Evolutionary conservation across 78 protist genomes (phyloP), one percentile per base, ranked within the genome.

Genomic region (Chrysochromulina tobinii): DNA sequence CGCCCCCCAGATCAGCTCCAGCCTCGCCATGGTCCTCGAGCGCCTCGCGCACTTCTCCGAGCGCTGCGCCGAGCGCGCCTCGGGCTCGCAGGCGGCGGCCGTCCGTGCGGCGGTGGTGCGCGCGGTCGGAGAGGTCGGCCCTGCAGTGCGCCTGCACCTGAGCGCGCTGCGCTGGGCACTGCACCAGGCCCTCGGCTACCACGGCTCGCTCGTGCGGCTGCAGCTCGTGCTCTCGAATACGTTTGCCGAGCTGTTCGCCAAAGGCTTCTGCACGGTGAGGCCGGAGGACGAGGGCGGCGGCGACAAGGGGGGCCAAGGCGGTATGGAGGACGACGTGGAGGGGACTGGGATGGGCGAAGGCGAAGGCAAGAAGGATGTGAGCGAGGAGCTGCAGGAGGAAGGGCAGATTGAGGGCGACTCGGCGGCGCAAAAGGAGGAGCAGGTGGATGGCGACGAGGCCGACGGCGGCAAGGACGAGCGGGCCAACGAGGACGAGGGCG

Each of bases 341-440:
- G 96, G 96, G 8, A 91, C 93, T 1, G 99, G 98, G 14, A 93
- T 96, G 91, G 98, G 96, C 50, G 97, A 94, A 50, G 98, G 98
- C 48, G 92, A 96, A 21, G 98, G 98, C 58, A 54, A 81, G 90
- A 92, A 95, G 55, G 98, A 97, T 50, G 97, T 97, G 59, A 64
- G 92, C 17, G 95, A 95, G 12, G 83, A 96, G 79, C 90, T 97
- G 20, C 93, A 95, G 66, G 51, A 94, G 54, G 97, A 95, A 67
- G 96, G 90, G 27, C 97, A 97, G 94, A 67, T 96, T 20, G 73
- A 17, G 23, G 95, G 94, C 14, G 95, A 92, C 51, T 50, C 61
- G 18, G 59, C 59, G 8, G 94, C 85, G 2, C 38, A 21, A 14
- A 27, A 59, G 23, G 66, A 51, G 81, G 89, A 25, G 81, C 2